Evolutionary conservation across 1,284 basidiomycete species (phyloP), one percentile per base, ranked within the genome.

Genomic region (Erythrobasidium hasegawianum): DNA sequence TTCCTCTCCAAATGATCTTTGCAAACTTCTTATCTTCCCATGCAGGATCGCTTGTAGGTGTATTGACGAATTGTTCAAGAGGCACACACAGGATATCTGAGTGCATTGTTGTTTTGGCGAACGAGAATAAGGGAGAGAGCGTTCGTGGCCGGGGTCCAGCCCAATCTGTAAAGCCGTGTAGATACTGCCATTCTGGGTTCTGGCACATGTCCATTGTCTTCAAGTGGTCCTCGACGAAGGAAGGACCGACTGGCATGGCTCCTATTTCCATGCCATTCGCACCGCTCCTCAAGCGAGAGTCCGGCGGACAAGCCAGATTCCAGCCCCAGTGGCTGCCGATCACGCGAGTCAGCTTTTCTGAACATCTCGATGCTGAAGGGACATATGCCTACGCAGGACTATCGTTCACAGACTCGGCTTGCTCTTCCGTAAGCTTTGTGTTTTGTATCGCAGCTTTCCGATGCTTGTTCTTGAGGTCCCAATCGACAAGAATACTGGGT

Each of bases 161-260:
- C 61, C 71, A 71, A 62, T 73, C 69, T 55, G 73, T 73, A 56
- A 74, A 73, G 4, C 74, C 73, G 39, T 75, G 74, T 18, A 74
- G 50, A 65, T 74, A 73, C 57, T 74, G 74, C 73, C 73, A 74
- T 57, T 75, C 76, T 1, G 81, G 80, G 67, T 79, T 80, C 68
- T 78, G 73, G 73, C 81, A 82, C 70, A 81, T 77, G 70, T 81
- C 77, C 79, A 81, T 81, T 1, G 80, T 80, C 14, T 76, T 73
- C 9, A 78, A 67, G 62, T 81, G 81, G 69, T 81, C 77, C 57
- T 75, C 64, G 54, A 82, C 77, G 73, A 78, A 81, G 14, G 76
- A 58, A 18, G 71, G 72, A 5, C 71, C 71, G 14, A 26, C 50
- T 3, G 71, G 70, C 0, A 75, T 61, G 14, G 68, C 53, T 29